A percentile compares a stretch with the other conserved stretches of the same genome.
These are phyloP conservation scores for Petunia hybrid DNA, from an alignment of 305 asterid genomes.

Conservation along the genomic window DNA sequence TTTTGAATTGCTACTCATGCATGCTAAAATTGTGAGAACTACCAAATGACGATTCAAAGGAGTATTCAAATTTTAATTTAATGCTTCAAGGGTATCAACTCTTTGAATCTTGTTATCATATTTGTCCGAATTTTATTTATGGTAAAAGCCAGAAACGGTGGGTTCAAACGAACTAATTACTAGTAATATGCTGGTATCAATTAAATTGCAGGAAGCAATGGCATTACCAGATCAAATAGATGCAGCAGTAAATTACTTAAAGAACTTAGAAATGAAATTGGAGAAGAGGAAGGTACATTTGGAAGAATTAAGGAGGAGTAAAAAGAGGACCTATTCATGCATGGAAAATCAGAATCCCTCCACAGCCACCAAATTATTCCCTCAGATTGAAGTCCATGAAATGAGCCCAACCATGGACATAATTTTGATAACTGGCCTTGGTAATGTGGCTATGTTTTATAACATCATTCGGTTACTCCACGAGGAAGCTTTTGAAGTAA, in stretches of 20 bases:
- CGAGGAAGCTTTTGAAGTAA: constrained; percentile 50
- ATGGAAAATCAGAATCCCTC: constrained; percentile 12
- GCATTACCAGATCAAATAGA: constrained; percentile 56
- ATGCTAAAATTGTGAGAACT: too few species aligned
- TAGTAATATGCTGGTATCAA: too few species aligned
- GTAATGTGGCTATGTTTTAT: constrained; percentile 43
- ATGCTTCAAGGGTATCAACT: too few species aligned
- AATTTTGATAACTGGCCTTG: constrained; percentile 41
- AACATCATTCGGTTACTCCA: constrained; percentile 43
- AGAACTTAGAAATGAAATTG: constrained; percentile 41
- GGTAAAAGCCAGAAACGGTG: too few species aligned
- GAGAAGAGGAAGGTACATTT: constrained; percentile 46
- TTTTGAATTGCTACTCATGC: too few species aligned
- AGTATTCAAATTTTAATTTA: too few species aligned
- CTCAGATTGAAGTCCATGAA: constrained; percentile 51
- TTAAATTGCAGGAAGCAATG: constrained; percentile 45
- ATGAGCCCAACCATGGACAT: constrained; percentile 55
- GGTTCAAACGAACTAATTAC: too few species aligned
- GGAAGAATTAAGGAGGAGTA: constrained; percentile 34
- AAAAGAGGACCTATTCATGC: constrained; percentile 32
- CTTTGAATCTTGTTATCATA: too few species aligned
- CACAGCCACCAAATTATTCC: background rate
- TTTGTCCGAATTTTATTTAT: too few species aligned
- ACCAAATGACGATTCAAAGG: too few species aligned
- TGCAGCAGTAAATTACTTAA: constrained; percentile 50